phyloP scores from a whole-genome alignment of 2,329 filamentous ascomycete genomes.

The Trichoderma endophyticum region DNA sequence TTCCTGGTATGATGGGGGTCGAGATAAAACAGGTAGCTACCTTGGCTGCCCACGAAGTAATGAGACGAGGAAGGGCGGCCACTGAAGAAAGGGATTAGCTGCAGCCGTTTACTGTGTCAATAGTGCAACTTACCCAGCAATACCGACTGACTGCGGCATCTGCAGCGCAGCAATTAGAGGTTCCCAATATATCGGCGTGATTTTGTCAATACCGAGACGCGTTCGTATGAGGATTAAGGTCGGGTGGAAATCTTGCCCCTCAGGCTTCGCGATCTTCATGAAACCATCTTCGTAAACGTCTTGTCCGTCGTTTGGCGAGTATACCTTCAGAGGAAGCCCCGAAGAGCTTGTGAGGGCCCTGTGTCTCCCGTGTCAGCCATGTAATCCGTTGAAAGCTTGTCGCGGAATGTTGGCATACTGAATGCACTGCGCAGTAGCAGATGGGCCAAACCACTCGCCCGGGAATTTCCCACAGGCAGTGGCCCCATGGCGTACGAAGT shows the following conservation, averaged over 20 bases:
- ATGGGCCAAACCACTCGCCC: conserved; percentile 98
- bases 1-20: conserved; percentile 87
- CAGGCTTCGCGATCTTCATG: conserved; percentile 68
- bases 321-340: conserved; percentile 68
- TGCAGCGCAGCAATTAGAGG: conserved; percentile 82
- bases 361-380: conserved; percentile 36
- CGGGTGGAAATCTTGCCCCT: conserved; percentile 67
- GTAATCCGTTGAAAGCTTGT: not conserved
- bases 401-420: conserved; percentile 57
- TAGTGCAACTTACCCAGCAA: conserved; percentile 69
- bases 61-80: conserved; percentile 86
- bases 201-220: conserved; percentile 85
- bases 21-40: conserved; percentile 83
- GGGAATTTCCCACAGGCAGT: conserved; percentile 88
- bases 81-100: conserved; percentile 41
- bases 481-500: conserved; percentile 86
- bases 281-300: conserved; percentile 93
- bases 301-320: conserved; percentile 82
- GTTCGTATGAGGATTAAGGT: conserved; percentile 88
- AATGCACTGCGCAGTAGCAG: conserved; percentile 89
- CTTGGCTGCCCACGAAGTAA: conserved; percentile 61
- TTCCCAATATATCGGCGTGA: conserved; percentile 93
- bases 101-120: not conserved
- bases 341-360: conserved; percentile 73
- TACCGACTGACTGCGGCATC: conserved; percentile 89